Percentiles rank a stretch among this genome's conserved stretches.
Conservation (phyloP, 768 basidiomycete genomes). For the Fomitopsis serialis region DNA sequence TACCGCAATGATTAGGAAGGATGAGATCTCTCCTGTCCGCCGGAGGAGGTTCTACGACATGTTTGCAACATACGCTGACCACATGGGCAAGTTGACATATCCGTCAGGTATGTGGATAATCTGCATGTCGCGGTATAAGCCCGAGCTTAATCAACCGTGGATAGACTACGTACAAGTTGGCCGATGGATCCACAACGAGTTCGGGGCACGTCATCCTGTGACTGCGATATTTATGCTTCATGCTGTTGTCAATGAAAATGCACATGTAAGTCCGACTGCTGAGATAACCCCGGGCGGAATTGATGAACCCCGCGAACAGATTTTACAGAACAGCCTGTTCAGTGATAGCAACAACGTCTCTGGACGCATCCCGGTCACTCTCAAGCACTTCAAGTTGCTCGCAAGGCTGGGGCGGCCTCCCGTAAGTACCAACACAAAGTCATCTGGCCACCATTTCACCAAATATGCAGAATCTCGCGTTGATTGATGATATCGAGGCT, state of each 20-base stretch:
- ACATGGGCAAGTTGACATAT: conserved; percentile 48
- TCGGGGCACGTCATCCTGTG: conserved; percentile 48
- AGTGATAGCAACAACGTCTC: conserved; percentile 15
- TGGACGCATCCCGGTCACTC: conserved; percentile 58
- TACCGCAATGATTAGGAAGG: conserved; percentile 67
- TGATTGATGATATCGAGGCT: conserved; percentile 57
- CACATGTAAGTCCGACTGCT: conserved; percentile 30
- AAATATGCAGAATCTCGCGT: conserved; percentile 2
- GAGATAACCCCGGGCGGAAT: too few species aligned
- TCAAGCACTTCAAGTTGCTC: conserved; percentile 74
- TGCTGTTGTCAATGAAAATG: conserved; percentile 64
- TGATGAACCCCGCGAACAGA: not conserved
- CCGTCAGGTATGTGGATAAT: conserved; percentile 45
- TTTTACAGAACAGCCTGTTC: conserved; percentile 35
- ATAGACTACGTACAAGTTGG: conserved; percentile 55
- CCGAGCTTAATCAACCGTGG: conserved; percentile 5
- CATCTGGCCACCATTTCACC: not conserved
- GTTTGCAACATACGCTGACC: conserved; percentile 32
- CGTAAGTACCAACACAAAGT: conserved; percentile 31
- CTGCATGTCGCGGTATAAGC: not conserved
- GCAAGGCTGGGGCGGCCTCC: conserved; percentile 59
- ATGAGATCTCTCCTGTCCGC: conserved; percentile 57
- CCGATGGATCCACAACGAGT: conserved; percentile 53
- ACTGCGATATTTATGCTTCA: conserved; percentile 70
- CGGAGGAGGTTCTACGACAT: conserved; percentile 50